These are phyloP conservation scores for Zasmidium citrigriseum DNA, from an alignment of 2,329 filamentous ascomycete species.

Conservation along the genomic window DNA sequence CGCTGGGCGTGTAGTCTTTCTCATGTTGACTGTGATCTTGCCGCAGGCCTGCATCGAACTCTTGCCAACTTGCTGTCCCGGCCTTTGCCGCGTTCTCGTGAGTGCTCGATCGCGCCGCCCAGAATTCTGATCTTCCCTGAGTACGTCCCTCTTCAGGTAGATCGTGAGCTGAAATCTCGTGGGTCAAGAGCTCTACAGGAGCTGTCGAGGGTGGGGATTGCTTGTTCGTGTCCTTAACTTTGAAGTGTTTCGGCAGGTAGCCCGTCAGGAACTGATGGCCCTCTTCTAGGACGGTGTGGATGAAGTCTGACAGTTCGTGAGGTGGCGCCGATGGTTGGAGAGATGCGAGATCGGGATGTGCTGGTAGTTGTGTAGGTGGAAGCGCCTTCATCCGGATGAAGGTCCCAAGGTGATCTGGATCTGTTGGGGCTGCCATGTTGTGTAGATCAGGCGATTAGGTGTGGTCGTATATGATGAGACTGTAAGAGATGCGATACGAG, in stretches of 20 bases:
- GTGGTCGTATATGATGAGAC: not conserved
- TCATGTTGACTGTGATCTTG: slow-evolving; percentile 60
- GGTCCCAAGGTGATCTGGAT: slow-evolving; percentile 16
- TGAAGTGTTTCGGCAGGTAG: slow-evolving; percentile 57
- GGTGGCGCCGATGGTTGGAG: slow-evolving; percentile 36
- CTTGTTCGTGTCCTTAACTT: slow-evolving; percentile 50
- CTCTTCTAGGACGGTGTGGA: slow-evolving; percentile 58
- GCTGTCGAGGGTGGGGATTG: slow-evolving; percentile 52
- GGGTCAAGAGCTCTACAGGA: slow-evolving; percentile 56
- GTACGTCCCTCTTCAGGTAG: slow-evolving; percentile 32
- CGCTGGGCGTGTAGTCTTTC: slow-evolving; percentile 58
- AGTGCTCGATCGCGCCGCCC: slow-evolving; percentile 64
- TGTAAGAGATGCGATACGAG: slow-evolving; percentile 2
- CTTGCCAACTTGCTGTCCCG: slow-evolving; percentile 63
- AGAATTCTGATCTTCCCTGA: slow-evolving; percentile 53
- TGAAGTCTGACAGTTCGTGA: slow-evolving; percentile 53
- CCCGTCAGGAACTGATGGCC: slow-evolving; percentile 60
- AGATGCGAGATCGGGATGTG: slow-evolving; percentile 34
- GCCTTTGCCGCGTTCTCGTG: slow-evolving; percentile 55
- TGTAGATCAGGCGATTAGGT: not conserved
- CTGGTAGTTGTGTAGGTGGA: slow-evolving; percentile 33
- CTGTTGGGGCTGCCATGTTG: not conserved
- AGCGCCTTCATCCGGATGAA: slow-evolving; percentile 37
- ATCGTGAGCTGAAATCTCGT: slow-evolving; percentile 49
- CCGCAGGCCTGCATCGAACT: slow-evolving; percentile 64